A percentile compares a stretch with the other conserved stretches of the same genome.
Conservation (phyloP, 2,329 filamentous ascomycete genomes). For the Trichoderma guizhouense region DNA sequence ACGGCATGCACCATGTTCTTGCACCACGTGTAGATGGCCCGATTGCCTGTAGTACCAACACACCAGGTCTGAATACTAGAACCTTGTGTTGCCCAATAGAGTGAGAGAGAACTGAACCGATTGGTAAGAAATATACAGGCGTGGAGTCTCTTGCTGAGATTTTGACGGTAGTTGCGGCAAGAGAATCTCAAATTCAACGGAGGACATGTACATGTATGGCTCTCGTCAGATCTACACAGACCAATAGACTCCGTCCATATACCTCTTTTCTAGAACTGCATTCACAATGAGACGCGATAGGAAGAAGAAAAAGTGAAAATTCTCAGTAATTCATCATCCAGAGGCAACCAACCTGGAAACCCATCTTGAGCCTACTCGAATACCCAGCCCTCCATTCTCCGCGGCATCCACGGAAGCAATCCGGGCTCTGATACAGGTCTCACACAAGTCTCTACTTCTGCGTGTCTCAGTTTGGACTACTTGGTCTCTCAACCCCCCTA, state of each 20-base stretch:
- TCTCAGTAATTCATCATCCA: neutral
- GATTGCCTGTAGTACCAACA: neutral
- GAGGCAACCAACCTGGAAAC: neutral
- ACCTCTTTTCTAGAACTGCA: neutral
- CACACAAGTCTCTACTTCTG: neutral
- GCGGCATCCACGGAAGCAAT: neutral
- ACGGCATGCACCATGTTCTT: conserved; percentile 5
- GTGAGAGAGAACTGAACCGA: neutral
- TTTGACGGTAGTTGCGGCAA: neutral
- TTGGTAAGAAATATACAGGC: neutral
- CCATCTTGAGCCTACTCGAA: neutral
- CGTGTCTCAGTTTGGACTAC: neutral
- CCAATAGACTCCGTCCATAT: neutral
- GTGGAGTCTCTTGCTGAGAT: neutral
- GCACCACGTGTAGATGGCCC: conserved; percentile 15
- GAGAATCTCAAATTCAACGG: neutral
- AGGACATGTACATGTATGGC: neutral
- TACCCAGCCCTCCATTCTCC: neutral
- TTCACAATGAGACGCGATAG: neutral
- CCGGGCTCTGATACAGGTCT: neutral
- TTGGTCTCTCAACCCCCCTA: neutral
- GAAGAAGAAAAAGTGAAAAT: neutral
- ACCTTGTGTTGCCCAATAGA: neutral
- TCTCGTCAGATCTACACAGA: neutral
- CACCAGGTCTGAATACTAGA: neutral